These are phyloP conservation scores for Phaffia australis DNA, from an alignment of 768 basidiomycete genomes.

Conservation along the genomic window DNA sequence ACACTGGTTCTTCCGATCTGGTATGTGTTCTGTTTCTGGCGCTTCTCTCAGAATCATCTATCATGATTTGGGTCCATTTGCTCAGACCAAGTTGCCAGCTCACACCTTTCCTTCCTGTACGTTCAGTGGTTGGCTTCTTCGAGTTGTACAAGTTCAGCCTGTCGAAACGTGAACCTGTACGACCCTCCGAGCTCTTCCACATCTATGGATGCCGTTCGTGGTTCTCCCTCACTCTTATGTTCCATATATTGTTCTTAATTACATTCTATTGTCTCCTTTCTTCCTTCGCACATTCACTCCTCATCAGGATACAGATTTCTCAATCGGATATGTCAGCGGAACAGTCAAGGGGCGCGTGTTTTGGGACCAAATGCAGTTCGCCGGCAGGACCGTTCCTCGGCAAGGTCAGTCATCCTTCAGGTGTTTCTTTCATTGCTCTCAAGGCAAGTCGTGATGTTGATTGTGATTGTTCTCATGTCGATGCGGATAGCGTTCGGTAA, in stretches of 20 bases:
- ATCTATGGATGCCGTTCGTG: constrained; percentile 17
- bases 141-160: background rate
- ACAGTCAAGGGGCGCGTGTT: constrained; percentile 16
- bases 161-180: constrained; percentile 6
- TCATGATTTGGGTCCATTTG: no score
- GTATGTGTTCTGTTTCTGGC: background rate
- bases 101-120: background rate
- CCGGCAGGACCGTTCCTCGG: constrained; percentile 3
- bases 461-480: no score
- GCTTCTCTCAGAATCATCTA: no score
- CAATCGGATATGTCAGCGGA: constrained; percentile 20
- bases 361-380: constrained; percentile 19
- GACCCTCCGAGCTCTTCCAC: constrained; percentile 5
- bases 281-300: no score
- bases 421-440: background rate
- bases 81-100: no score
- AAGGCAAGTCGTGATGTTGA: no score
- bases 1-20: constrained; percentile 23
- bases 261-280: background rate
- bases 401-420: constrained; percentile 7
- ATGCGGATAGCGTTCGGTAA: no score
- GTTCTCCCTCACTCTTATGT: background rate
- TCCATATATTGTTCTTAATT: background rate
- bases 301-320: constrained; percentile 8
- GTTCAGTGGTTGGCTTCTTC: constrained; percentile 7